Evolutionary conservation across 2,329 filamentous ascomycete species (phyloP), one percentile per base, ranked within the genome.

Genomic region (Zymoseptoria crescenta): DNA sequence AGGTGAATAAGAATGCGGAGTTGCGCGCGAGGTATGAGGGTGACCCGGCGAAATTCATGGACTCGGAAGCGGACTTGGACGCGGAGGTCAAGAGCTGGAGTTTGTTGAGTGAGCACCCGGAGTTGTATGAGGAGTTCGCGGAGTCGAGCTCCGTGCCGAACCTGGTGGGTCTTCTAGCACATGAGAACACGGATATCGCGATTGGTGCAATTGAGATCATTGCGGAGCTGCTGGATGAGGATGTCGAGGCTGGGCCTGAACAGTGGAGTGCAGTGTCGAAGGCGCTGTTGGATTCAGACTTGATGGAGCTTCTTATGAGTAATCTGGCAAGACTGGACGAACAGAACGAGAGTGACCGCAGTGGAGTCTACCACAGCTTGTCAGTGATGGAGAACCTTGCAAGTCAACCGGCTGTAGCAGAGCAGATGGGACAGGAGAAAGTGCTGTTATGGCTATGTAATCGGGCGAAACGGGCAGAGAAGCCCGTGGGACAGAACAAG

Each of bases 111-210:
- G 91, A 99, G 68, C 89, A 97, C 70, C 82, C 92, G 2, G 87
- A 89, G 61, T 80, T 96, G 20, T 96, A 94, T 73, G 78, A 78
- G 10, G 89, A 95, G 62, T 91, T 96, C 69, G 86, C 87, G 30
- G 86, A 85, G 65, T 79, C 91, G 55, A 88, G 89, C 20, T 88
- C 85, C 60, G 84, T 86, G 0, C 83, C 76, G 4, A 92, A 87
- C 57, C 75, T 99, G 55, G 90, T 96, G 1, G 84, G 87, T 1
- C 75, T 99, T 56, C 78, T 99, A 54, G 87, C 93, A 16, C 94
- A 99, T 72, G 94, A 99, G 68, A 99, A 99, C 72, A 93, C 92
- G 0, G 94, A 99, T 70, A 95, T 99, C 64, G 91, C 94, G 9
- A 96, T 97, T 67, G 89, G 88, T 63, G 89, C 88, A 0, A 86